A percentile compares a stretch with the other conserved stretches of the same genome.
Conservation (phyloP, 352 stramenopile genomes). For the Globisporangium okanoganense region DNA sequence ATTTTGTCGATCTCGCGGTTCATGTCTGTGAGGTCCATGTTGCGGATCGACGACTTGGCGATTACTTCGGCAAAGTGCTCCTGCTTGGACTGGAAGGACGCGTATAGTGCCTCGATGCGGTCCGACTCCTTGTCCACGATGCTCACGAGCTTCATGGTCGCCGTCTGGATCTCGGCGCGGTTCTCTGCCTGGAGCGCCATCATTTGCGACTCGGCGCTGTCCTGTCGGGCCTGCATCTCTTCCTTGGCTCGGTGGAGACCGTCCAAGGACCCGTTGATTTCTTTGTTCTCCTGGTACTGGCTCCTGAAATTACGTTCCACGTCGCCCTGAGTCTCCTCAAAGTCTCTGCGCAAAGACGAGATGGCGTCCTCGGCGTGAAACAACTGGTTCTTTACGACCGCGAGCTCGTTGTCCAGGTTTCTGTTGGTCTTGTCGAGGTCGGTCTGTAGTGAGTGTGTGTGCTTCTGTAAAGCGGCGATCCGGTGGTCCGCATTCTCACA, state of each 20-base stretch:
- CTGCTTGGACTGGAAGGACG: constrained; percentile 78
- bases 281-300: constrained; percentile 55
- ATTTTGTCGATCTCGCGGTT: constrained; percentile 79
- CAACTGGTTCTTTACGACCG: constrained; percentile 64
- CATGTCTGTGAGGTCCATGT: constrained; percentile 77
- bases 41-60: constrained; percentile 70
- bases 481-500: constrained; percentile 32
- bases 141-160: constrained; percentile 54
- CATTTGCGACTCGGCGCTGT: constrained; percentile 58
- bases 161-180: constrained; percentile 63
- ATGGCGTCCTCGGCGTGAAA: constrained; percentile 73
- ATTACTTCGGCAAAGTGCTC: constrained; percentile 78
- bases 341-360: constrained; percentile 47
- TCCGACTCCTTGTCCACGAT: constrained; percentile 82
- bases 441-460: constrained; percentile 31
- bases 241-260: constrained; percentile 42
- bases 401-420: constrained; percentile 57
- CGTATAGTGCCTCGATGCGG: constrained; percentile 73
- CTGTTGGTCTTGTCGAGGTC: constrained; percentile 52
- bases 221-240: constrained; percentile 47
- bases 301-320: constrained; percentile 50
- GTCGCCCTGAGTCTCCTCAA: constrained; percentile 56
- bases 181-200: constrained; percentile 69
- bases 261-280: constrained; percentile 33
- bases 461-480: constrained; percentile 35